These are phyloP conservation scores for Pichia phayaonensis DNA, from an alignment of 805 yeast species.

Conservation along the genomic window DNA sequence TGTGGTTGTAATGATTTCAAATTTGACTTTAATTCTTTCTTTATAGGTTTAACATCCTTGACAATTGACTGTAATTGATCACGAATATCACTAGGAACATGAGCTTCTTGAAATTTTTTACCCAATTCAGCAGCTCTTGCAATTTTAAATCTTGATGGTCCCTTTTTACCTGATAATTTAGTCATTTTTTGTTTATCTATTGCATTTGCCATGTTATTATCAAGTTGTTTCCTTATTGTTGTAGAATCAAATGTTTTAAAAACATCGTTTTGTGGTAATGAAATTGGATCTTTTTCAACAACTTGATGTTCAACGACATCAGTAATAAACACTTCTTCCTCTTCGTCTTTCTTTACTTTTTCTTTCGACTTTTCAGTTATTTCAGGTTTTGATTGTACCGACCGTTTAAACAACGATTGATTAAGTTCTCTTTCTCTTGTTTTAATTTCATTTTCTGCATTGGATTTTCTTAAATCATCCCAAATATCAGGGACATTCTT, in stretches of 20 bases:
- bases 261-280: background rate
- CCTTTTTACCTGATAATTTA: constrained; percentile 10
- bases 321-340: constrained; percentile 11
- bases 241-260: constrained; percentile 6
- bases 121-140: constrained; percentile 13
- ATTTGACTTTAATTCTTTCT: constrained; percentile 2
- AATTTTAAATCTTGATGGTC: constrained; percentile 9
- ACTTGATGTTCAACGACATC: constrained; percentile 14
- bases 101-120: constrained; percentile 10
- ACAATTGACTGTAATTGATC: constrained; percentile 2
- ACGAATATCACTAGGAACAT: constrained; percentile 7
- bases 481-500: constrained; percentile 55
- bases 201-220: background rate
- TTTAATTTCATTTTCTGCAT: constrained; percentile 11
- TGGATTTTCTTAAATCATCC: constrained; percentile 32
- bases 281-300: background rate
- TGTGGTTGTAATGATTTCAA: constrained; percentile 12
- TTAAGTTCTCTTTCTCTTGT: background rate
- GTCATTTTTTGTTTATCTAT: background rate
- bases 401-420: background rate
- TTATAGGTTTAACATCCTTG: background rate
- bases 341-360: background rate
- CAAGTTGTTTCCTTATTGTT: background rate
- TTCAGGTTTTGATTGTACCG: constrained; percentile 9
- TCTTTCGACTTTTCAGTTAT: background rate